Evolutionary conservation across 208 protist genomes (phyloP).

Genomic region (Leishmania gerbilli): DNA sequence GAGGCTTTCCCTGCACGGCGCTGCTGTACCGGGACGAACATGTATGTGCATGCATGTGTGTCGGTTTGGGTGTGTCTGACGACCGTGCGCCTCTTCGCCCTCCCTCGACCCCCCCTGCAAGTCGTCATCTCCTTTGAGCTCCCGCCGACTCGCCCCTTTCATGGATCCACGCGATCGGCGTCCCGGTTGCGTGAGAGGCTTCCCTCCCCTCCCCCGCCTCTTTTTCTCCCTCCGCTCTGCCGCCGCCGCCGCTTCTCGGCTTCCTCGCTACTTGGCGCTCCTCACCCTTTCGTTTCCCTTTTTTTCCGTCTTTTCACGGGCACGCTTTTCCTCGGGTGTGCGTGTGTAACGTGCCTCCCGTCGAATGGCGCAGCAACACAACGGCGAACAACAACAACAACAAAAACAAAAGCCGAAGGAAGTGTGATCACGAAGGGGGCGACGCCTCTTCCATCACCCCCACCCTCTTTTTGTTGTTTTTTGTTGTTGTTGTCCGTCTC

Average conservation of each 20-base stretch:
- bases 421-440: neutral
- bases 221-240: no score
- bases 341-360: neutral
- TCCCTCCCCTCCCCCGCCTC: no score
- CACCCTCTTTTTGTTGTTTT: neutral
- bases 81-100: neutral
- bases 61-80: no score
- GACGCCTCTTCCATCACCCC: neutral
- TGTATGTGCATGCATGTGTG: neutral
- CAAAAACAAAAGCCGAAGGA: neutral
- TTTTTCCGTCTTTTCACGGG: neutral
- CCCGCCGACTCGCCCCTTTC: no score
- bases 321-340: neutral
- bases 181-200: no score
- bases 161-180: no score
- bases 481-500: no score
- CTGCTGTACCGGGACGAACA: neutral
- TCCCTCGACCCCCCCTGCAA: neutral
- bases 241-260: neutral
- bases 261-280: no score
- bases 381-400: neutral
- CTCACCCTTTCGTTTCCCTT: neutral
- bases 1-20: no score
- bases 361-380: neutral
- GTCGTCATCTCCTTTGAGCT: no score